Percentiles rank a stretch among this genome's conserved stretches.
These are phyloP conservation scores for Neurospora sp. DNA, from an alignment of 495 filamentous ascomycete genomes.

Conservation along the genomic window DNA sequence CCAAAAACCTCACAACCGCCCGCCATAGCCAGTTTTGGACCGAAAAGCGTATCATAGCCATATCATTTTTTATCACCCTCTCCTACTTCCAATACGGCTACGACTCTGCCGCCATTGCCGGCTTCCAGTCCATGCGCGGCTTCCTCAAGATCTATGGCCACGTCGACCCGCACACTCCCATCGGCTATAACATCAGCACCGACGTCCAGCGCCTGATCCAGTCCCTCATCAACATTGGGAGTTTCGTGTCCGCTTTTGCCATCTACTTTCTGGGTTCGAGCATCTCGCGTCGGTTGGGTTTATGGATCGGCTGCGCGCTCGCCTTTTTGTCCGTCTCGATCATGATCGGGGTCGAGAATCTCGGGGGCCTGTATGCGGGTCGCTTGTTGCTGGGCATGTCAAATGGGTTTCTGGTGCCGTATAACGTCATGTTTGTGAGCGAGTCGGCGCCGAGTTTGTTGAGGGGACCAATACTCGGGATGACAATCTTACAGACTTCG, in stretches of 20 bases:
- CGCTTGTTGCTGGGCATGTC: constrained; percentile 36
- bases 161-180: constrained; percentile 21
- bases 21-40: constrained; percentile 7
- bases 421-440: constrained; percentile 35
- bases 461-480: constrained; percentile 35
- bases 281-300: constrained; percentile 32
- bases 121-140: constrained; percentile 35
- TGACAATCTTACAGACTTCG: constrained; percentile 39
- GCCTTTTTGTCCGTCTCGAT: constrained; percentile 27
- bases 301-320: constrained; percentile 34
- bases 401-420: constrained; percentile 37
- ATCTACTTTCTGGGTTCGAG: constrained; percentile 32
- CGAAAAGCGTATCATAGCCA: constrained; percentile 19
- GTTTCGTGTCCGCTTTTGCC: constrained; percentile 25
- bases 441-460: constrained; percentile 28
- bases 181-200: constrained; percentile 24
- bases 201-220: constrained; percentile 32
- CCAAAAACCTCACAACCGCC: background rate
- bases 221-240: constrained; percentile 32
- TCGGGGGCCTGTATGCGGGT: constrained; percentile 33
- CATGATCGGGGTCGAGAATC: constrained; percentile 31
- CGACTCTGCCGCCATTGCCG: constrained; percentile 31
- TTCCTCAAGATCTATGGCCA: constrained; percentile 39
- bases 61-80: constrained; percentile 21
- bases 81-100: constrained; percentile 33